Conservation (phyloP, 2,329 filamentous ascomycete species). For the Colletotrichum musae region DNA sequence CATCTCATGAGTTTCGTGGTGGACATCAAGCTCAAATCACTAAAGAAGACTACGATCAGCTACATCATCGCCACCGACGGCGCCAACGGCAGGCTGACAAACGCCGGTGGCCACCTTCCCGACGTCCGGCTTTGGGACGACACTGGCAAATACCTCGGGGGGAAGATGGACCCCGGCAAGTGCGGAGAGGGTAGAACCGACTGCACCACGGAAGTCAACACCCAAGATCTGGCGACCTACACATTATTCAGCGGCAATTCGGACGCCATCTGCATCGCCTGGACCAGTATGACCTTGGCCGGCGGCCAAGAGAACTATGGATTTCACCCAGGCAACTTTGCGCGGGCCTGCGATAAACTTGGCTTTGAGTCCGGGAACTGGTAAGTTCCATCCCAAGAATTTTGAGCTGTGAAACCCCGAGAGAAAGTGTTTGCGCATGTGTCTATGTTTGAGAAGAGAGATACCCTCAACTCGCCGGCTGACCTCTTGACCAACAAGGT, state of each 20-base stretch:
- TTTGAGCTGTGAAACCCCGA: too few species aligned
- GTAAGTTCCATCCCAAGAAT: background rate
- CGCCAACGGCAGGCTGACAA: slow-evolving; percentile 36
- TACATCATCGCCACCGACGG: slow-evolving; percentile 41
- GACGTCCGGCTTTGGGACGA: slow-evolving; percentile 48
- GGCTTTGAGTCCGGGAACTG: background rate
- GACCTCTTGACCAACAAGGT: slow-evolving; percentile 40
- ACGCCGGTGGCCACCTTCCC: slow-evolving; percentile 46
- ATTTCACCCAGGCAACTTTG: slow-evolving; percentile 45
- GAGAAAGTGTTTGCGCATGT: background rate
- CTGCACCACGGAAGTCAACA: slow-evolving; percentile 38
- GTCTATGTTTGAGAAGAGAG: too few species aligned
- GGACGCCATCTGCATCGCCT: slow-evolving; percentile 47
- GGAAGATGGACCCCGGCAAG: slow-evolving; percentile 41
- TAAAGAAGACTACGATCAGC: slow-evolving; percentile 21
- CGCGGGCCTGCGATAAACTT: slow-evolving; percentile 42
- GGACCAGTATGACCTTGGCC: slow-evolving; percentile 41
- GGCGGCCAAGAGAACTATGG: slow-evolving; percentile 43
- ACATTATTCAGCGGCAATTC: slow-evolving; percentile 47
- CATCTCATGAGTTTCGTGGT: slow-evolving; percentile 26
- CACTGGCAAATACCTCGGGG: slow-evolving; percentile 45
- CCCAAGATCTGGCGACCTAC: slow-evolving; percentile 44
- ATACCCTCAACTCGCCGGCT: background rate
- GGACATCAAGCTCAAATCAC: background rate
- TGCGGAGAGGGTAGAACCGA: slow-evolving; percentile 43